Evolutionary conservation across 495 filamentous ascomycete species (phyloP).

Genomic region (Penicillium odoratum): DNA sequence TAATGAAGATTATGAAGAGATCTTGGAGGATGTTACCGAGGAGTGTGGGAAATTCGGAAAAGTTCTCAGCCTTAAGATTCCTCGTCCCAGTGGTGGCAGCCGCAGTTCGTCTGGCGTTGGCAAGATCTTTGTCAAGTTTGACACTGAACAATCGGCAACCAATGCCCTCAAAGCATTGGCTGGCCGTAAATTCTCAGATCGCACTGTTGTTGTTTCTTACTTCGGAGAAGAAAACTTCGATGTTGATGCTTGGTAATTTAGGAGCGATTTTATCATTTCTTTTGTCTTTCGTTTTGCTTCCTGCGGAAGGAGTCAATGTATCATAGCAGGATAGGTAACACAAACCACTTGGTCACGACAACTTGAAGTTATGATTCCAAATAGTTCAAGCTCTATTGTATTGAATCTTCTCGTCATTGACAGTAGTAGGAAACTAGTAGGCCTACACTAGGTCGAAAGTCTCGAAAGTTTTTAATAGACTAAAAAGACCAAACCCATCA

Average conservation of each 20-base stretch:
- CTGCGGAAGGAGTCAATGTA: slow-evolving; percentile 22
- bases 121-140: slow-evolving; percentile 97
- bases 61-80: slow-evolving; percentile 84
- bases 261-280: slow-evolving; percentile 6
- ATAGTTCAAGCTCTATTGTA: neutral
- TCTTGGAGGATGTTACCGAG: slow-evolving; percentile 85
- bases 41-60: slow-evolving; percentile 90
- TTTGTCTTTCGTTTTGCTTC: slow-evolving; percentile 14
- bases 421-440: no score
- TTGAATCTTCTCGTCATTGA: neutral
- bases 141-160: slow-evolving; percentile 72
- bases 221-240: slow-evolving; percentile 66
- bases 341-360: slow-evolving; percentile 27
- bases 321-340: slow-evolving; percentile 21
- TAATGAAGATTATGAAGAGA: slow-evolving; percentile 94
- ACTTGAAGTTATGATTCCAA: neutral
- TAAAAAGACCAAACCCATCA: no score
- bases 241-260: slow-evolving; percentile 27
- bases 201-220: slow-evolving; percentile 94
- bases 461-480: no score
- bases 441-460: no score
- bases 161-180: slow-evolving; percentile 84
- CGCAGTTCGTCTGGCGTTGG: slow-evolving; percentile 85
- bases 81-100: slow-evolving; percentile 78
- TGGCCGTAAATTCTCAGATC: slow-evolving; percentile 90